Percentiles rank a stretch among this genome's conserved stretches.
Conservation (phyloP, 495 filamentous ascomycete species). For the Aspergillus campestris region DNA sequence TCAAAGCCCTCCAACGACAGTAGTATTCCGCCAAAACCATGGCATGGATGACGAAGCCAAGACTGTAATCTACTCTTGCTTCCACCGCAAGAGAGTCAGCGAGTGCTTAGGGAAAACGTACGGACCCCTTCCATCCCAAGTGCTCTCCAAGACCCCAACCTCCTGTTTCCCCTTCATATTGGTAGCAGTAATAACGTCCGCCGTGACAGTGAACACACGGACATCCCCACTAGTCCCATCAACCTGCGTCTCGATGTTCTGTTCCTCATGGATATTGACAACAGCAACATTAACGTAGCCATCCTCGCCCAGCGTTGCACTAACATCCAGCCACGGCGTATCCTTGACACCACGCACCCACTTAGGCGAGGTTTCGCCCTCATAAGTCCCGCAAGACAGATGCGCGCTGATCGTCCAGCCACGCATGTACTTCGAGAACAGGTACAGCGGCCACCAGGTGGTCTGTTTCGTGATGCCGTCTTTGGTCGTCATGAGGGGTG, state of each 20-base stretch:
- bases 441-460: slow-evolving; percentile 67
- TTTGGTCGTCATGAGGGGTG: slow-evolving; percentile 61
- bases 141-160: slow-evolving; percentile 50
- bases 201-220: slow-evolving; percentile 52
- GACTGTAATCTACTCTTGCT: slow-evolving; percentile 24
- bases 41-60: too few species aligned
- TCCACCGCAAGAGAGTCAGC: slow-evolving; percentile 60
- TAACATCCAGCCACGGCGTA: slow-evolving; percentile 64
- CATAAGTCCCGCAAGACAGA: slow-evolving; percentile 49
- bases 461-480: slow-evolving; percentile 60
- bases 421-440: slow-evolving; percentile 68
- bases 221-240: slow-evolving; percentile 43
- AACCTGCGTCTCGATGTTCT: slow-evolving; percentile 47
- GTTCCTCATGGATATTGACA: slow-evolving; percentile 56
- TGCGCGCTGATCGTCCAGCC: slow-evolving; percentile 57
- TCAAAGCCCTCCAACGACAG: too few species aligned
- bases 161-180: slow-evolving; percentile 55
- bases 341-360: slow-evolving; percentile 59
- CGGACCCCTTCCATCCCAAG: slow-evolving; percentile 49
- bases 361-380: slow-evolving; percentile 52
- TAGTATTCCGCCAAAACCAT: too few species aligned
- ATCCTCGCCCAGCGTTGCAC: slow-evolving; percentile 52
- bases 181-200: slow-evolving; percentile 40
- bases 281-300: slow-evolving; percentile 57
- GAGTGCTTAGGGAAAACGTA: slow-evolving; percentile 59